These are phyloP conservation scores for Capsicum pubescens DNA, from an alignment of 257 asterid genomes.

Conservation along the genomic window DNA sequence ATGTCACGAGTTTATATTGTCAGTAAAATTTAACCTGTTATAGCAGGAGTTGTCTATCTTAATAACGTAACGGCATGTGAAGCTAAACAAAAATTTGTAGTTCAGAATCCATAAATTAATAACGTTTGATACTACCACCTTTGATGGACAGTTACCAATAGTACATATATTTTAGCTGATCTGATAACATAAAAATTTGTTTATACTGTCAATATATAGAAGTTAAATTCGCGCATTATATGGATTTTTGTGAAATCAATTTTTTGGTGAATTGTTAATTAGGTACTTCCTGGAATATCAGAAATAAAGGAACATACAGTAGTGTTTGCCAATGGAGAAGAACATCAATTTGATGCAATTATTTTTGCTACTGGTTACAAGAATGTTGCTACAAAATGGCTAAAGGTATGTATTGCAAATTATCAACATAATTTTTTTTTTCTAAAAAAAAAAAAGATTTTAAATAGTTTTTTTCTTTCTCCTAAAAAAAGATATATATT, in stretches of 20 bases:
- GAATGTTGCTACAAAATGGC: slow-evolving; percentile 57
- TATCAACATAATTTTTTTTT: neutral
- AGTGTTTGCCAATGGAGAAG: slow-evolving; percentile 41
- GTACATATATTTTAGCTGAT: neutral
- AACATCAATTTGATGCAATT: slow-evolving; percentile 42
- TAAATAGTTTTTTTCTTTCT: too few relatives aligned
- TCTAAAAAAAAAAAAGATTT: too few relatives aligned
- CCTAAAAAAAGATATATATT: neutral
- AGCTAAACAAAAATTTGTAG: too few relatives aligned
- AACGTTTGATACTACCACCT: neutral
- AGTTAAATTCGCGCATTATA: neutral
- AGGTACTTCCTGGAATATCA: slow-evolving; percentile 54
- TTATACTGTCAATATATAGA: neutral
- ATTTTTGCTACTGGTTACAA: slow-evolving; percentile 65
- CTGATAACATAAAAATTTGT: neutral
- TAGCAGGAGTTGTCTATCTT: too few relatives aligned
- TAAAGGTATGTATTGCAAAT: slow-evolving; percentile 37
- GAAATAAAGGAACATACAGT: slow-evolving; percentile 35
- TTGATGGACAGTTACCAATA: neutral
- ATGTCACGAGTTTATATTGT: neutral
- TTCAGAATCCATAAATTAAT: too few relatives aligned
- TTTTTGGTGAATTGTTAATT: neutral
- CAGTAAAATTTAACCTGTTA: too few relatives aligned
- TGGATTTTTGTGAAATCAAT: neutral
- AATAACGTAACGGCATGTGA: too few relatives aligned